Percentiles rank a stretch among this genome's conserved stretches.
These are phyloP conservation scores for Candida michaelii DNA, from an alignment of 805 yeast genomes.

Conservation along the genomic window DNA sequence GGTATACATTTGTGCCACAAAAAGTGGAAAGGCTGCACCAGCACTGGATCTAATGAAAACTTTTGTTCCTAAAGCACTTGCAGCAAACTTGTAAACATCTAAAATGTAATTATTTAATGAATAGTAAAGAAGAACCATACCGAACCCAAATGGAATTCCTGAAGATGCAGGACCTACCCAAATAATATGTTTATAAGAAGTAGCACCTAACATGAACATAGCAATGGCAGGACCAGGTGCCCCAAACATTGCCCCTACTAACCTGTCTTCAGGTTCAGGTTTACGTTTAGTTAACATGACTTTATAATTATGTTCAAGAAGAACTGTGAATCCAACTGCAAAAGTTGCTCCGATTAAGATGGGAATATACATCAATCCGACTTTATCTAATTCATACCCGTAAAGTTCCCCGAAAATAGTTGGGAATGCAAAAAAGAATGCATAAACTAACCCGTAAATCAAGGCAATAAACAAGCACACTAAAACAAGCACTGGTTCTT, in stretches of 20 bases:
- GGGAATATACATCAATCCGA: conserved; percentile 88
- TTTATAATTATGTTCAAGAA: conserved; percentile 63
- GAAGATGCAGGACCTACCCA: conserved; percentile 66
- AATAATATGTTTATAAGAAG: conserved; percentile 64
- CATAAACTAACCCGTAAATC: conserved; percentile 86
- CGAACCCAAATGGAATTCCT: conserved; percentile 60
- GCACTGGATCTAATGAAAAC: conserved; percentile 79
- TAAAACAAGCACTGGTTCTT: conserved; percentile 84
- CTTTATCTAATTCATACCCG: conserved; percentile 71
- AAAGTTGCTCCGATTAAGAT: conserved; percentile 81
- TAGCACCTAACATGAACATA: conserved; percentile 77
- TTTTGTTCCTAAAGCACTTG: conserved; percentile 78
- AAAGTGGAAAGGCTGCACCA: conserved; percentile 84
- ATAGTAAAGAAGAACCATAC: conserved; percentile 60
- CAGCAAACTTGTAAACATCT: conserved; percentile 83
- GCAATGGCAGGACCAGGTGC: conserved; percentile 82
- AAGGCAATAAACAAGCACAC: conserved; percentile 85
- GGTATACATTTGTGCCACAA: conserved; percentile 78
- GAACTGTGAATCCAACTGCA: conserved; percentile 74
- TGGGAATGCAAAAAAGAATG: conserved; percentile 94
- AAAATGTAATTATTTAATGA: conserved; percentile 77
- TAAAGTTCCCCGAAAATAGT: conserved; percentile 79
- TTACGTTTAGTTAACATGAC: conserved; percentile 50
- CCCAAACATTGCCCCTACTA: conserved; percentile 80
- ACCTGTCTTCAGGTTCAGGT: conserved; percentile 78